Base-by-base conservation (phyloP, 108 stramenopile species). In the Skeletonema costatum region DNA sequence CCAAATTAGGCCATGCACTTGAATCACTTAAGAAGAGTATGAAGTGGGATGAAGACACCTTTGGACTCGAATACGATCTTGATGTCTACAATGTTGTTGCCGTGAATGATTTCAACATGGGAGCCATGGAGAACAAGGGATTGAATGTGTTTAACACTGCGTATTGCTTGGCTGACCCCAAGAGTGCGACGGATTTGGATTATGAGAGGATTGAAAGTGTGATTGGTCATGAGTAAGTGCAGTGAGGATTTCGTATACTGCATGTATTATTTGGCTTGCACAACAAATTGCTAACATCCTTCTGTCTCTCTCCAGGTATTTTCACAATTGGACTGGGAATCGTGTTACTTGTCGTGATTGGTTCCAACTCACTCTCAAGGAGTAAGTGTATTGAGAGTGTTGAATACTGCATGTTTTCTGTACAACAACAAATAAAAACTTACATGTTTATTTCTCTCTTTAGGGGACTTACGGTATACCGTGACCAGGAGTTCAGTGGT, bases 401-500 rank as follows among this genome's bases (percentile, higher is more conserved):
- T n/a, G 16, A 16, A 4, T 46, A 4, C 2, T n/a, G 44, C 16
- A n/a, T 46, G 3, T n/a, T 4, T 46, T 3, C 4, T 46, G 44
- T 4, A 46, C 16, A 46, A 2, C 16, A 5, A n/a, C 11, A 41
- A 41, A 2, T 1, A 12, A 41, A 12, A 41, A 0, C 44, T n/a
- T 16, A 46, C 16, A n/a, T 46, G 2, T 41, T 11, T 41, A 7
- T 1, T n/a, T 46, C 44, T 12, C 44, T 46, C 16, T 46, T 3
- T n/a, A 98, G 99, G 71, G 99, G 99, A n/a, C 82, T 99, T 36
- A 99, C 99, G 8, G 99, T 99, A 1, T 99, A 97, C 79, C 90
- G 99, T 13, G 95, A 96, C 77, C 94, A 95, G 88, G 90, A 95
- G 62, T 98, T 98, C 67, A 83, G 84, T 33, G 95, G 90, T 0